Base-by-base conservation (phyloP, 2,329 filamentous ascomycete species). In the Monosporascus sp. region DNA sequence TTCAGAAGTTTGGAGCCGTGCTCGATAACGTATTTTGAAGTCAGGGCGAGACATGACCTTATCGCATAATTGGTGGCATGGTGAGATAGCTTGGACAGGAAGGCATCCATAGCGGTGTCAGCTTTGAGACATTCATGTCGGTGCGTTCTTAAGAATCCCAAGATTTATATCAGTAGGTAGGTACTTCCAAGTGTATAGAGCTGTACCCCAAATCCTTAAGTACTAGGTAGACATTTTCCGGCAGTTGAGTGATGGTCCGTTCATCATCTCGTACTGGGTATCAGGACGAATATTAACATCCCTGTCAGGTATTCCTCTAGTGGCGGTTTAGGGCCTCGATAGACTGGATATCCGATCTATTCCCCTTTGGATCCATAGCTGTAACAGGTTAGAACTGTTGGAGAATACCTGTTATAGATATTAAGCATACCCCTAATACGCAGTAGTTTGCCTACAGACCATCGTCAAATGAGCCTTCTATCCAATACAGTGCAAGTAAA, bases 31-130 rank as follows among this genome's bases (percentile, higher is more conserved):
- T 91, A 96, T 40, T 81, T 84, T 50, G 90, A 91, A 2, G 92
- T 96, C 60, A 96, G 81, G 48, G 88, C 85, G 60, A 97, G 86
- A 49, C 91, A 91, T 19, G 91, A 92, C 49, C 89, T 80, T 64
- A 97, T 92, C 68, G 91, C 91, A 81, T 94, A 95, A 74, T 91
- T 96, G 81, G 95, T 87, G 49, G 90, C 90, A 74, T 95, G 90
- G 48, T 76, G 70, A 57, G 80, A 80, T 54, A 84, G 68, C 45
- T 73, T 70, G 49, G 76, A 65, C 53, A 84, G 71, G 57, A 84
- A 77, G 51, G 78, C 78, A 68, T 96, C 91, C 91, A 96, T 95
- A 54, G 63, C 78, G 50, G 41, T 20, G 40, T 17, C 26, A 53
- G 51, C 38, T 44, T 45, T 45, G 27, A 31, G 22, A 41, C 44